Base-by-base conservation (phyloP, 352 stramenopile species). In the Pythium vanterpoolii region DNA sequence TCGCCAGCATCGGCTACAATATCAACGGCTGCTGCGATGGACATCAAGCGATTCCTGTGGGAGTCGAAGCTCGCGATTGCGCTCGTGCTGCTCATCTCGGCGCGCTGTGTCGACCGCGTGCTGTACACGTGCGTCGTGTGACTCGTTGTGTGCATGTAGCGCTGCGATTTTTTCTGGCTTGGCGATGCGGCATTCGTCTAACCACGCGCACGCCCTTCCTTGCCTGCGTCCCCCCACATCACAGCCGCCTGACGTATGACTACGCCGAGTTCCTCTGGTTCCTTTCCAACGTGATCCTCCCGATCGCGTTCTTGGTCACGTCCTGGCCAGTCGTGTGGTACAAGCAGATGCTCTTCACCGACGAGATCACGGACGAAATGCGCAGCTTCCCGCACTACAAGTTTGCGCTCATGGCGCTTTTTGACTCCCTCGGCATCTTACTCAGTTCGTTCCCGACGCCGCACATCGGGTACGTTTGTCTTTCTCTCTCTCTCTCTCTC, bases 241-340 rank as follows among this genome's bases (percentile, higher is more conserved):
- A 63, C 70, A 91, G 83, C 26, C 85, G 85, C 55, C 89, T 95
- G 57, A 92, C 85, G 59, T 95, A 92, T 59, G 83, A 91, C 57
- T 95, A 95, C 69, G 86, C 73, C 16, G 71, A 74, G 21, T 95
- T 92, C 62, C 77, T 95, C 11, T 96, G 84, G 84, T 96, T 93
- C 65, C 93, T 94, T 36, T 81, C 79, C 30, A 92, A 93, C 60
- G 71, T 93, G 34, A 87, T 96, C 62, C 73, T 89, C 24, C 79
- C 81, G 39, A 68, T 94, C 31, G 76, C 79, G 14, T 96, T 93
- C 60, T 47, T 91, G 1, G 62, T 87, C 24, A 90, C 81, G 6
- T 84, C 80, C 19, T 87, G 80, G 67, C 86, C 86, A 13, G 72
- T 94, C 2, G 84, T 93, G 24, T 73, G 73, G 81, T 94, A 90